Percentiles rank a stretch among this genome's conserved stretches.
Conservation (phyloP, 73 alveolate genomes). For the Paramecium caudatum region DNA sequence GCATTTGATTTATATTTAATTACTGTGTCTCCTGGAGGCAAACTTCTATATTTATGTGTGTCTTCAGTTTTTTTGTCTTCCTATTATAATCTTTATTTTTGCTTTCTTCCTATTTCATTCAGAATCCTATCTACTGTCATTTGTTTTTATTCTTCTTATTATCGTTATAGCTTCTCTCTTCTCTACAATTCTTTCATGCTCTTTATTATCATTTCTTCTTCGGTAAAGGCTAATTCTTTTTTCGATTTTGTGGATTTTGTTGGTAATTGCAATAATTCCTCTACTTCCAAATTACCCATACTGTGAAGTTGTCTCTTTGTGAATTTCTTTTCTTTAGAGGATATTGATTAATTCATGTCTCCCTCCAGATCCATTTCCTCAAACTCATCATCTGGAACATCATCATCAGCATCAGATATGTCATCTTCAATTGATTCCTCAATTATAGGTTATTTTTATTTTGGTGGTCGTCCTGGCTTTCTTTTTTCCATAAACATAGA, state of each 20-base stretch:
- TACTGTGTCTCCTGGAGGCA: not conserved
- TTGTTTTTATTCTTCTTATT: constrained; percentile 68
- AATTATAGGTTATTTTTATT: not conserved
- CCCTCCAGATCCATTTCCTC: constrained; percentile 46
- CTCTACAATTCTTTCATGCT: constrained; percentile 63
- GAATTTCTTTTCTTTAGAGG: constrained; percentile 35
- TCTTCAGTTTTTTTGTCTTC: constrained; percentile 73
- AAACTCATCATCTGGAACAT: constrained; percentile 61
- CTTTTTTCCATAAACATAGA: constrained; percentile 65
- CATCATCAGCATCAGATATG: constrained; percentile 6
- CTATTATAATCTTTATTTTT: constrained; percentile 65
- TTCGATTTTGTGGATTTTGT: not conserved
- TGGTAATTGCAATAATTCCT: constrained; percentile 23
- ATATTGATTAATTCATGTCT: constrained; percentile 14
- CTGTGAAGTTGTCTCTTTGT: constrained; percentile 48
- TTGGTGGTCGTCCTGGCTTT: constrained; percentile 62
- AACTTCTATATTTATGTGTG: constrained; percentile 47
- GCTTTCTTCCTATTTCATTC: constrained; percentile 73
- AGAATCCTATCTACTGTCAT: constrained; percentile 70
- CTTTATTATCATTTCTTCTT: constrained; percentile 66
- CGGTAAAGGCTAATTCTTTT: constrained; percentile 57
- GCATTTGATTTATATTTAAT: constrained; percentile 30
- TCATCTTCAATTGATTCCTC: constrained; percentile 36
- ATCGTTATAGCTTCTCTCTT: constrained; percentile 54
- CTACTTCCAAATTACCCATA: constrained; percentile 35